Evolutionary conservation across 139 green algal genomes (phyloP), one percentile per base, ranked within the genome.

Genomic region (Picochlorum sp.): DNA sequence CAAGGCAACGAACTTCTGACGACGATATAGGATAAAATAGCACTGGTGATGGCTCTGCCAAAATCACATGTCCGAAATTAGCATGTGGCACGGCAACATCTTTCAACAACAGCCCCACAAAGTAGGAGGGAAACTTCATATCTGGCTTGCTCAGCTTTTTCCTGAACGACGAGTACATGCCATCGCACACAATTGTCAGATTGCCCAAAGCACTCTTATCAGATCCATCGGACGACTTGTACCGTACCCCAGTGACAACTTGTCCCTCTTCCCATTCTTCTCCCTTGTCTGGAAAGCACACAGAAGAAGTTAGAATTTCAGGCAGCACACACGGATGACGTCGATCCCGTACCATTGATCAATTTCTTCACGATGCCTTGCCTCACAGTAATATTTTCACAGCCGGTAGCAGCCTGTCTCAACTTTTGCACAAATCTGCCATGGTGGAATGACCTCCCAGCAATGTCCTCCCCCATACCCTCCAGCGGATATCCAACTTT

Each of bases 1-100:
- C 90, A 32, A 97, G 71, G 58, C 87, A 95, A 18, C 89, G 76
- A 62, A 94, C 87, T 78, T 97, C 89, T 6, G 62, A 86, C 28
- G 69, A 76, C 52, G 73, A 87, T 74, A 97, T 97, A n/a, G 91
- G 93, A 85, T 98, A 98, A 79, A 98, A 96, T 15, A 98, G 87
- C 59, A 98, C 83, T 28, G 93, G 93, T 1, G 89, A 95, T 41
- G 93, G 93, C 28, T 92, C 80, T n/a, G 77, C 90, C 4, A 98
- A 81, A 23, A 98, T 73, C 7, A 98, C 93, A 66, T 98, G 93
- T 4, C 93, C 93, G 72, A 96, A 88, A 74, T 90, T 88, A 45
- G 84, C 63, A 72, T 88, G 73, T 2, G 92, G 92, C 73, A 98
- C 80, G 26, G 69, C 60, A 56, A 66, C 61, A 44, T 76, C 68